Percentiles rank a stretch among this genome's conserved stretches.
These are phyloP conservation scores for Blepharisma undulans DNA, from an alignment of 169 alveolate species.

Conservation along the genomic window DNA sequence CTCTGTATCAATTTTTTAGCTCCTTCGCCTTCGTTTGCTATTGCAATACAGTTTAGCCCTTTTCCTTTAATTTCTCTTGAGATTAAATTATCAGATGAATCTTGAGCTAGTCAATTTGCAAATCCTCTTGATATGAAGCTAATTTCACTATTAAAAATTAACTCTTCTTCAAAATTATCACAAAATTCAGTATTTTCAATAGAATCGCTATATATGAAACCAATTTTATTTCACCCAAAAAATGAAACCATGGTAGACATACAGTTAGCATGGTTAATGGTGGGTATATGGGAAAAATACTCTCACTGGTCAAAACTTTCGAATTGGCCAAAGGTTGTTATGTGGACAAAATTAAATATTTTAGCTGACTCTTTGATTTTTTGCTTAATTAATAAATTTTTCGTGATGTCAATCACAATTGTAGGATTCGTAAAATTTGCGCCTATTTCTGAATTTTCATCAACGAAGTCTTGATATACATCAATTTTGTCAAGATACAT, in stretches of 20 bases:
- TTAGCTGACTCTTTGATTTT: neutral
- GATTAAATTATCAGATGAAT: neutral
- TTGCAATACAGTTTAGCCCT: neutral
- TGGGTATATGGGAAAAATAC: neutral
- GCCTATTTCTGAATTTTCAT: neutral
- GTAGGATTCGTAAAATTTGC: neutral
- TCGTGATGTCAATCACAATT: neutral
- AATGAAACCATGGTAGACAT: neutral
- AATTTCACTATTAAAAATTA: neutral
- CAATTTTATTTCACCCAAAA: neutral
- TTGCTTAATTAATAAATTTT: neutral
- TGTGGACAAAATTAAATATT: neutral
- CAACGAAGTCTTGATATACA: neutral
- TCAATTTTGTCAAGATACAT: neutral
- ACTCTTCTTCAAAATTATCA: neutral
- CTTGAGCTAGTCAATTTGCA: neutral
- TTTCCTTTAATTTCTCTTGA: neutral
- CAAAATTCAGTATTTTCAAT: neutral
- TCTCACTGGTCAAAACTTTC: neutral
- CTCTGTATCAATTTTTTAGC: neutral
- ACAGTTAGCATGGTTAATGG: neutral
- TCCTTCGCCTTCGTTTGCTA: neutral
- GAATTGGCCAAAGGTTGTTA: neutral
- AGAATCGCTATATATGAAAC: neutral
- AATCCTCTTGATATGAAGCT: neutral